A percentile compares a stretch with the other conserved stretches of the same genome.
These are phyloP conservation scores for Medicago truncatula DNA, from an alignment of 306 rosid genomes.

Conservation along the genomic window MtrunA17r5.0-ANR NC_053042.1:26567001-26567500, in stretches of 20 bases:
- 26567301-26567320: conserved; percentile 70
- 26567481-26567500: neutral
- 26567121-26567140: conserved; percentile 67
- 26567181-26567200: conserved; percentile 19
- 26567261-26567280: conserved; percentile 76
- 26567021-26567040: conserved; percentile 98
- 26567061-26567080: conserved; percentile 98
- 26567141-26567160: conserved; percentile 36
- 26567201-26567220: conserved; percentile 5
- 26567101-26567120: conserved; percentile 83
- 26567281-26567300: conserved; percentile 70
- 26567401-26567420: conserved; percentile 37
- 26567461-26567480: conserved; percentile 24
- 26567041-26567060: conserved; percentile 95
- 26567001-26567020: conserved; percentile 52
- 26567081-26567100: conserved; percentile 86
- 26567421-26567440: conserved; percentile 26
- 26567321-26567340: conserved; percentile 81
- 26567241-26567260: conserved; percentile 91
- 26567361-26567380: conserved; percentile 61
- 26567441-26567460: conserved; percentile 43
- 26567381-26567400: conserved; percentile 39
- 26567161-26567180: neutral
- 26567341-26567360: conserved; percentile 85
- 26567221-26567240: conserved; percentile 36